Conservation (phyloP, 2,329 filamentous ascomycete genomes). For the Fusarium transvaalense region DNA sequence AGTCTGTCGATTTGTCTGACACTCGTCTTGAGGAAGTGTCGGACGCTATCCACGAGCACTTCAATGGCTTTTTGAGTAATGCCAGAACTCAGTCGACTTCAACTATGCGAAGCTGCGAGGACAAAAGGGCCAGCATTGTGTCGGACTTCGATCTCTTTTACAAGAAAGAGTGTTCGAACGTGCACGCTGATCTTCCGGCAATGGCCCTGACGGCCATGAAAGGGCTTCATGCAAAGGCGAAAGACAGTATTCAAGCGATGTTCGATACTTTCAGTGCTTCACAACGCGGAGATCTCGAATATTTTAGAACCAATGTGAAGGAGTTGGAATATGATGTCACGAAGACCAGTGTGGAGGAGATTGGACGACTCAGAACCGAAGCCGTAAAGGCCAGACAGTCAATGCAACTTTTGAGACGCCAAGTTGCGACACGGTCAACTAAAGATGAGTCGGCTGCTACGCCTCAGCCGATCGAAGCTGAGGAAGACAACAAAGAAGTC, state of each 20-base stretch:
- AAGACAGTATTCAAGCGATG: constrained; percentile 8
- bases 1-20: too few species aligned
- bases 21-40: too few species aligned
- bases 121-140: neutral
- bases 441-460: too few species aligned
- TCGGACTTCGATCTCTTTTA: constrained; percentile 1
- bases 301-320: neutral
- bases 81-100: neutral
- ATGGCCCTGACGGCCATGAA: neutral
- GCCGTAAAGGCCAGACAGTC: neutral
- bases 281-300: neutral
- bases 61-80: neutral
- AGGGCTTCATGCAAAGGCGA: neutral
- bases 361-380: too few species aligned
- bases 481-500: too few species aligned
- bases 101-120: neutral
- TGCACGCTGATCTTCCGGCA: neutral
- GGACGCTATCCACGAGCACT: neutral
- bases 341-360: neutral
- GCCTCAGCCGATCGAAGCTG: neutral
- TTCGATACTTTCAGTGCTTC: neutral
- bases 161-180: neutral
- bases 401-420: neutral
- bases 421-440: too few species aligned
- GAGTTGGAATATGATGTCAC: neutral